Base-by-base conservation (phyloP, 495 filamentous ascomycete genomes). In the Penicillium cosmopolitanum region DNA sequence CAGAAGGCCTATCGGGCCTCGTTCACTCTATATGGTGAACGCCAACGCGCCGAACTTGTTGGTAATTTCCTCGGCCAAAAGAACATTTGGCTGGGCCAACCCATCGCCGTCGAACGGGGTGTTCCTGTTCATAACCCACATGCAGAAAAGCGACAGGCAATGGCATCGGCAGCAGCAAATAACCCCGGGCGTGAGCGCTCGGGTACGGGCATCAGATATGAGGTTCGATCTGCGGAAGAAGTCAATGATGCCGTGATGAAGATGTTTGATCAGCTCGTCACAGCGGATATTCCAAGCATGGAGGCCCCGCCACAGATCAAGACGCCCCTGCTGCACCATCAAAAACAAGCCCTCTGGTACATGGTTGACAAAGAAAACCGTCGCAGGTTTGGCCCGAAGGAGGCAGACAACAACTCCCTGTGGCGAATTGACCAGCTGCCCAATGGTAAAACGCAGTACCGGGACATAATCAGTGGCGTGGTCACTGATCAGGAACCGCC, bases 321-420 rank as follows among this genome's bases (percentile, higher is more conserved):
- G 25, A 97, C 93, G 0, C 79, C 84, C 7, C 73, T 98, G 34
- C 82, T 98, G 23, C 82, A 82, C 50, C 95, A 98, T 71, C 95
- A 98, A 66, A 93, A 92, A 66, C 94, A 97, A 73, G 95, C 89
- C 0, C 79, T 98, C 3, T 85, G 85, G 72, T 98, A 97, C 63
- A 90, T 98, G 89, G 87, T 76, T 6, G 83, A 83, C n/a, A 90
- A 89, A 58, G 95, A 97, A 71, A 80, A 84, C 28, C 82, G 82
- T 36, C 82, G 80, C 21, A 79, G 74, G 23, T 85, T 80, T 62
- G 78, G 78, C 12, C 76, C 77, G 11, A 77, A 81, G 10, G 82
- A 86, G 18, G 81, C 82, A 42, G 76, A 80, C 28, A 84, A 86
- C 58, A 87, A 85, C 47, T 91, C 91, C 0, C 82, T 96, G 16